Conservation (phyloP, 2,329 filamentous ascomycete genomes). For the Colletotrichum sojae region DNA sequence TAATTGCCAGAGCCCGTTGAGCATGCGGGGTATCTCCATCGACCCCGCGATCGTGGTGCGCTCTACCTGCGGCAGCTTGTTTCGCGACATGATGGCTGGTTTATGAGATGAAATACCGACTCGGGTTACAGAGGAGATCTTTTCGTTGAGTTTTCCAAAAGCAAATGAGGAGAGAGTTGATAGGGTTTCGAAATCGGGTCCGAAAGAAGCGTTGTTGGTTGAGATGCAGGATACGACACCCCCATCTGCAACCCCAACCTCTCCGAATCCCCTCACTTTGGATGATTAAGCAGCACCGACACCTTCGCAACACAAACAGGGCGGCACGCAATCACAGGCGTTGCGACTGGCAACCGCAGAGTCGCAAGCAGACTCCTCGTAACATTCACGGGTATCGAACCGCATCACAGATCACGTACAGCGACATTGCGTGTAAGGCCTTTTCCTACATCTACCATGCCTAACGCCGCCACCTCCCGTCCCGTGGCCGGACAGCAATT, state of each 20-base stretch:
- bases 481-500: conserved; percentile 1
- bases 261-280: no score
- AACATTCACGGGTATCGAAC: no score
- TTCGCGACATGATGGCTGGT: not conserved
- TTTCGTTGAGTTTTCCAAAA: no score
- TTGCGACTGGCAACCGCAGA: no score
- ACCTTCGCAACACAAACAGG: not conserved
- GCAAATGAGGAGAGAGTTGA: no score
- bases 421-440: not conserved
- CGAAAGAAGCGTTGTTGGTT: no score
- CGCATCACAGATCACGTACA: not conserved
- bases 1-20: conserved; percentile 37
- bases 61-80: conserved; percentile 4
- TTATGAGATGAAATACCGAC: not conserved
- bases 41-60: conserved; percentile 32
- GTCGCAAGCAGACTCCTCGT: no score
- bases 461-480: conserved; percentile 19
- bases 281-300: no score
- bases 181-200: no score
- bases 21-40: conserved; percentile 38
- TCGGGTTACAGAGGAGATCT: no score
- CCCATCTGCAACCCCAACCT: no score
- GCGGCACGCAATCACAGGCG: not conserved
- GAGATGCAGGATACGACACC: no score
- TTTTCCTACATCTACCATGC: conserved; percentile 19